phyloP scores from a whole-genome alignment of 495 filamentous ascomycete species.

The Neurospora hispaniola region DNA sequence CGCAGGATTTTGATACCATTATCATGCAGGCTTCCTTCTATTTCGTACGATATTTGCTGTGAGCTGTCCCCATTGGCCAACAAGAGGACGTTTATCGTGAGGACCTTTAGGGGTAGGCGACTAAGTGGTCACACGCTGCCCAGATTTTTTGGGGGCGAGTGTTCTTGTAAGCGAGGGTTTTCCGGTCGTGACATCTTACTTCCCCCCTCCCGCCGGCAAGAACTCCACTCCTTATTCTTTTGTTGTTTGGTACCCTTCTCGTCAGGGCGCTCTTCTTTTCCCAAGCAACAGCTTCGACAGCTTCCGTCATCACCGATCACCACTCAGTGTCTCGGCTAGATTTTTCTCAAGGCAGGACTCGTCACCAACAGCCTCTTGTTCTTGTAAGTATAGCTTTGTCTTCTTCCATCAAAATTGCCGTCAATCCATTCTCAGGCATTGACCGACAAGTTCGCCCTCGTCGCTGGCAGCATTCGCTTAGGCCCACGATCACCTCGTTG shows the following conservation, averaged over 20 bases:
- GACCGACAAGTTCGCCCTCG: too few relatives aligned
- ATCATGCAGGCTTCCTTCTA: neutral
- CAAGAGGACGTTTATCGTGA: neutral
- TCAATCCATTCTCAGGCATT: too few relatives aligned
- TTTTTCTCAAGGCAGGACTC: too few relatives aligned
- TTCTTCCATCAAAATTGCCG: too few relatives aligned
- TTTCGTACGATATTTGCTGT: neutral
- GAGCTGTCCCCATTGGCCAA: neutral
- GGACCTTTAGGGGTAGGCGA: neutral
- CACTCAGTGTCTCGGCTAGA: too few relatives aligned
- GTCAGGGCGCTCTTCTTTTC: neutral
- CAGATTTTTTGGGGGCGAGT: neutral
- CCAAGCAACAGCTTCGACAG: neutral
- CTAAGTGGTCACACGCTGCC: neutral
- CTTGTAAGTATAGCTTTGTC: too few relatives aligned
- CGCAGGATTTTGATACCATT: neutral
- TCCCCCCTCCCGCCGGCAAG: neutral
- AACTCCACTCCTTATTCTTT: too few relatives aligned
- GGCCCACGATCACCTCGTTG: too few relatives aligned
- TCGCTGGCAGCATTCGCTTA: too few relatives aligned
- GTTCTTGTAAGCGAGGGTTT: neutral
- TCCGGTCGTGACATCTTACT: neutral
- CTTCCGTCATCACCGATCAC: too few relatives aligned
- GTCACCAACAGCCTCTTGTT: too few relatives aligned
- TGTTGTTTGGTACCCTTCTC: too few relatives aligned